Base-by-base conservation (phyloP, 495 filamentous ascomycete genomes). In the Aspergillus sclerotiicarbonarius region DNA sequence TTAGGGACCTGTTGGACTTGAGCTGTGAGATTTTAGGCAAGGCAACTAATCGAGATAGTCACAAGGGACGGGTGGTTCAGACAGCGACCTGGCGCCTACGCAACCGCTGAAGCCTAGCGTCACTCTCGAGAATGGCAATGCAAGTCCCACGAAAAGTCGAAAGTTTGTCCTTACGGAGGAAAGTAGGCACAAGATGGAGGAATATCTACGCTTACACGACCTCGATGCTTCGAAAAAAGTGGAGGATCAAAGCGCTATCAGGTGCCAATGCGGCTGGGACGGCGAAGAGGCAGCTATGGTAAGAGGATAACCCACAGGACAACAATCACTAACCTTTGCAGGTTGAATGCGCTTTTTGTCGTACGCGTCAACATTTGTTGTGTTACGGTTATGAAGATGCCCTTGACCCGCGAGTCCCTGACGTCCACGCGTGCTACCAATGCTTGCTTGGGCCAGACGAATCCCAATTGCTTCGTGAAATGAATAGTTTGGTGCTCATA, bases 361-460 rank as follows among this genome's bases (percentile, higher is more conserved):
- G 70, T 33, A 77, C 67, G 16, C 76, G 66, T 61, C 80, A 83
- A 56, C 80, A 83, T 60, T 41, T 67, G 43, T 62, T 74, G 15
- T 83, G 80, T 64, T 83, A 82, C 57, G 80, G 80, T 13, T 80
- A 57, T 19, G 48, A 49, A 25, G 66, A 56, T 32, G 8, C 51
- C 6, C 48, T 63, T 33, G 71, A 73, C 51, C 55, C 60, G 16
- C 67, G 64, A 39, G 54, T 75, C 16, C 68, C 71, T 18, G 63
- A 73, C 13, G 54, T 69, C 25, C 78, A 83, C 59, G 65, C 70
- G 45, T 83, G 80, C 65, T 83, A 82, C 58, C 56, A 62, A 41
- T 83, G 80, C 59, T 59, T 83, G 3, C 67, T 82, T 13, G 63
- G 71, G 54, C 68, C 66, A 7, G 66, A 72, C 12, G 69, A 75